These are phyloP conservation scores for Eleusine indica DNA, from an alignment of 176 grass and related monocot species.

Conservation along the genomic window DNA sequence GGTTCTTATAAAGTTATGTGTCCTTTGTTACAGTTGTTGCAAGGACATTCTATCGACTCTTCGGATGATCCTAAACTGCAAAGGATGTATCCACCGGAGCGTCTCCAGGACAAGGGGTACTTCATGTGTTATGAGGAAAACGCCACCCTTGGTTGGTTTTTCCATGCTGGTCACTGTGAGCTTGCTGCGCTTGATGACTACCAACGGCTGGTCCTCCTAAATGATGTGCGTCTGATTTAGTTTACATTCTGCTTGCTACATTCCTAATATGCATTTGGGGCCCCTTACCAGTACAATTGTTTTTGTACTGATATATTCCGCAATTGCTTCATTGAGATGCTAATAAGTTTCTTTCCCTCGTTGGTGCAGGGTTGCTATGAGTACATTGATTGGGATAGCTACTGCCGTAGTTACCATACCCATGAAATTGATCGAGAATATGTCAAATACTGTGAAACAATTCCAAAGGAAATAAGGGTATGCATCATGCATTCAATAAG, in stretches of 20 bases:
- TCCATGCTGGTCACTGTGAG: not conserved
- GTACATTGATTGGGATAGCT: not conserved
- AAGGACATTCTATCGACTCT: not conserved
- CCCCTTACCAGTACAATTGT: too few species aligned
- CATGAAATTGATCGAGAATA: conserved; percentile 20
- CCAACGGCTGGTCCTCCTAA: conserved; percentile 31
- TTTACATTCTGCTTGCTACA: too few species aligned
- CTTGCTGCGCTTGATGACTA: conserved; percentile 34
- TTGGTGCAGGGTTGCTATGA: conserved; percentile 2
- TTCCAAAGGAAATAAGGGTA: conserved; percentile 19
- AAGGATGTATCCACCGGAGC: conserved; percentile 7
- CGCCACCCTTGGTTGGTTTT: conserved; percentile 15
- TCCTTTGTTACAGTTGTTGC: not conserved
- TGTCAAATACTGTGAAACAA: conserved; percentile 16
- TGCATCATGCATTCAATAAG: not conserved
- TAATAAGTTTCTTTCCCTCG: not conserved
- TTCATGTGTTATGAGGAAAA: not conserved
- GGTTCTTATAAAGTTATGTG: not conserved
- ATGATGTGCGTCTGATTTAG: not conserved
- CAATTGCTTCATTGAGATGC: not conserved
- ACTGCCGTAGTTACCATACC: not conserved
- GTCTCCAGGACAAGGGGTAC: not conserved
- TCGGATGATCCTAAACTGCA: not conserved
- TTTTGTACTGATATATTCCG: too few species aligned
- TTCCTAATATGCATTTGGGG: too few species aligned